phyloP scores from a whole-genome alignment of 495 filamentous ascomycete genomes.

The Trichoderma erinaceum region DNA sequence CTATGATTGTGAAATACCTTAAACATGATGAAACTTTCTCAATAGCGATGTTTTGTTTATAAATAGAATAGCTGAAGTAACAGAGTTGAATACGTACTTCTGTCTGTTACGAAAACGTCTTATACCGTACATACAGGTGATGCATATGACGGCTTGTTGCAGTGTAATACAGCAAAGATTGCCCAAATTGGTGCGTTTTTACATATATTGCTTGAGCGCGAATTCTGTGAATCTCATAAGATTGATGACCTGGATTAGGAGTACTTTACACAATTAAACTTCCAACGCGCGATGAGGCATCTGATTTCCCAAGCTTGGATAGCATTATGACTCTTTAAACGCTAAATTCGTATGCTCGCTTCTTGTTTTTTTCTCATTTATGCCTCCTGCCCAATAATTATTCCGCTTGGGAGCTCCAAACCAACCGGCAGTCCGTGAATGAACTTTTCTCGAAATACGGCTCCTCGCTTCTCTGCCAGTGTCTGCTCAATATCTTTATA shows the following conservation, averaged over 20 bases:
- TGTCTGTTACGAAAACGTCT: not conserved
- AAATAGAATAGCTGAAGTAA: not conserved
- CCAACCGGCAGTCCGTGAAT: constrained; percentile 36
- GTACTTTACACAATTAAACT: too few relatives aligned
- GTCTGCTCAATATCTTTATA: constrained; percentile 40
- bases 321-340: not conserved
- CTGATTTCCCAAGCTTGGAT: too few relatives aligned
- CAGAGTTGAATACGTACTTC: not conserved
- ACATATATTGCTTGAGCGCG: too few relatives aligned
- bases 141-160: too few relatives aligned
- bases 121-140: too few relatives aligned
- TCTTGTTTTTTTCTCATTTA: not conserved
- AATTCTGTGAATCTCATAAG: too few relatives aligned
- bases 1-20: not conserved
- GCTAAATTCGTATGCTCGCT: not conserved
- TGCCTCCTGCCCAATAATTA: constrained; percentile 17
- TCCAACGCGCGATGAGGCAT: too few relatives aligned
- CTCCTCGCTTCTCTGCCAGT: constrained; percentile 25
- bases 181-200: too few relatives aligned
- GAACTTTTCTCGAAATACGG: constrained; percentile 25
- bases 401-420: constrained; percentile 34
- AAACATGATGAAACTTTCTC: not conserved
- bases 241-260: too few relatives aligned
- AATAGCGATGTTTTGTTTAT: not conserved
- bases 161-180: too few relatives aligned